Conservation (phyloP, 495 filamentous ascomycete species). For the Penicillium angulare region DNA sequence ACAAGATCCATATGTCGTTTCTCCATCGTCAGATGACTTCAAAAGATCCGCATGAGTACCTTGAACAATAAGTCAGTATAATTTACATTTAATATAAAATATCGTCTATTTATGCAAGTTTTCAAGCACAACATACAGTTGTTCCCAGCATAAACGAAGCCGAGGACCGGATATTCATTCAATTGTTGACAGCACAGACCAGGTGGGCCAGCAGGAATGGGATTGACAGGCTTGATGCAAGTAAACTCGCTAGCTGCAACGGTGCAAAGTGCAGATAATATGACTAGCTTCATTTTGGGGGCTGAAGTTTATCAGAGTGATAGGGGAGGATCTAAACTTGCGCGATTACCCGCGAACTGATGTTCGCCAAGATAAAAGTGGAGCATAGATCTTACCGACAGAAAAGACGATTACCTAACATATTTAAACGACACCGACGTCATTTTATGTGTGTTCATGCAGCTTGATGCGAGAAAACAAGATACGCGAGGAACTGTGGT, state of each 20-base stretch:
- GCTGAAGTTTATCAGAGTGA: no score
- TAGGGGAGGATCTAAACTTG: not conserved
- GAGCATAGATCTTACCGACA: not conserved
- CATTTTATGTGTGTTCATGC: not conserved
- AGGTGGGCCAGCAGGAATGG: slow-evolving; percentile 9
- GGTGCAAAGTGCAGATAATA: not conserved
- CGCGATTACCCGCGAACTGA: not conserved
- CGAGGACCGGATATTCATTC: not conserved
- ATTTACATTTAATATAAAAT: not conserved
- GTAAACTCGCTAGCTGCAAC: slow-evolving; percentile 2
- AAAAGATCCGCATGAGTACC: slow-evolving; percentile 7
- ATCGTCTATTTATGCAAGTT: not conserved
- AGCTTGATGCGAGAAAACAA: no score
- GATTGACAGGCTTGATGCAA: slow-evolving; percentile 17
- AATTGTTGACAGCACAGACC: slow-evolving; percentile 12
- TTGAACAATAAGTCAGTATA: not conserved
- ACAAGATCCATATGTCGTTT: slow-evolving; percentile 11
- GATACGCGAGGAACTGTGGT: no score
- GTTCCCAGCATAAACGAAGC: slow-evolving; percentile 9
- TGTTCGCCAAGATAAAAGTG: not conserved
- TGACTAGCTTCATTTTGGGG: not conserved
- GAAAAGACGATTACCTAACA: not conserved
- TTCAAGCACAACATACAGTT: not conserved
- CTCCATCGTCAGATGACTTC: slow-evolving; percentile 4
- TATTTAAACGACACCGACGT: not conserved